Evolutionary conservation across 441 rosid genomes (phyloP).

Genomic region (Croton setiger): DNA sequence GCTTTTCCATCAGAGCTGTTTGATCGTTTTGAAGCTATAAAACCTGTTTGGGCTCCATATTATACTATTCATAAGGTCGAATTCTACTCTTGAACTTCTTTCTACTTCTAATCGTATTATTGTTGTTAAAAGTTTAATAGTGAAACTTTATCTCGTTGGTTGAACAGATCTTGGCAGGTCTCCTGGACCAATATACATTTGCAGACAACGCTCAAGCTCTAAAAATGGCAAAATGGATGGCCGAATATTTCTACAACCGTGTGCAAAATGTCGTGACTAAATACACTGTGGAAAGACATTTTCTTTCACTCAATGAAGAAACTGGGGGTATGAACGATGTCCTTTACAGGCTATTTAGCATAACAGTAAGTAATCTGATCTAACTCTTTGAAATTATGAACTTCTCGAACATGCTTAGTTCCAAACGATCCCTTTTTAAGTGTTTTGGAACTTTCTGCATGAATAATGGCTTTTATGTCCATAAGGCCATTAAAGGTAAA

Average conservation of each 20-base stretch:
- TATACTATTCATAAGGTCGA: constrained; percentile 93
- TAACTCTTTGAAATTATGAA: neutral
- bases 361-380: constrained; percentile 34
- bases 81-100: neutral
- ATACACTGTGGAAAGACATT: constrained; percentile 42
- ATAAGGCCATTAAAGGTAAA: too few species aligned
- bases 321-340: constrained; percentile 68
- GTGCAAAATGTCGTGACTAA: constrained; percentile 43
- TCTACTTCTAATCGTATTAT: neutral
- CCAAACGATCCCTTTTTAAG: neutral
- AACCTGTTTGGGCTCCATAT: constrained; percentile 96
- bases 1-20: constrained; percentile 86
- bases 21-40: constrained; percentile 77
- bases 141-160: constrained; percentile 12
- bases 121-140: neutral
- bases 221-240: constrained; percentile 52
- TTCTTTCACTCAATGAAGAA: constrained; percentile 52
- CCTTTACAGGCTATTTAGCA: constrained; percentile 41
- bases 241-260: constrained; percentile 48
- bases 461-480: too few species aligned
- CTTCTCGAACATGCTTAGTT: neutral
- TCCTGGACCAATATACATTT: constrained; percentile 46
- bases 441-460: neutral
- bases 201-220: constrained; percentile 47
- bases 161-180: constrained; percentile 54